Conservation (phyloP, 257 asterid genomes). For the Scutellaria minor region DNA sequence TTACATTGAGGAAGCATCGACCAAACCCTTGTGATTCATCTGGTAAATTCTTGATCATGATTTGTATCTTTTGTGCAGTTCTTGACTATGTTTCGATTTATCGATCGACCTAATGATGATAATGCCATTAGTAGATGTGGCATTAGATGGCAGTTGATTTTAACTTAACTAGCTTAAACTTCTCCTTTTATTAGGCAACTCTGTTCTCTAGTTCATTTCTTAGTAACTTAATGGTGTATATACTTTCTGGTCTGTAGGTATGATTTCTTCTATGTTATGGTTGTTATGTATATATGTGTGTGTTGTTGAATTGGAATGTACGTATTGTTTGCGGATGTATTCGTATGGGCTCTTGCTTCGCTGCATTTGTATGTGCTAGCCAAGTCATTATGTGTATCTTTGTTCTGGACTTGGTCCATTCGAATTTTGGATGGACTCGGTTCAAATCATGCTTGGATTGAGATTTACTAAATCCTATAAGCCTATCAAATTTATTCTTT, state of each 20-base stretch:
- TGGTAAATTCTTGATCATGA: background rate
- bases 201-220: background rate
- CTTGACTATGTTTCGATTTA: background rate
- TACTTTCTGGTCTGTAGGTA: background rate
- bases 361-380: too few relatives aligned
- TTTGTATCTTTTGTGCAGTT: constrained; percentile 33
- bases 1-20: constrained; percentile 70
- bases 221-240: constrained; percentile 17
- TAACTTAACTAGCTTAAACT: background rate
- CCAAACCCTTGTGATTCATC: constrained; percentile 52
- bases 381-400: too few relatives aligned
- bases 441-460: too few relatives aligned
- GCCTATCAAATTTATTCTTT: too few relatives aligned
- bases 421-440: too few relatives aligned
- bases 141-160: background rate
- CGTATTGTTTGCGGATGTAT: background rate
- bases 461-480: too few relatives aligned
- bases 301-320: background rate
- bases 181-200: constrained; percentile 9
- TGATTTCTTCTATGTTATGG: too few relatives aligned
- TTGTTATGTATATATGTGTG: too few relatives aligned
- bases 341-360: too few relatives aligned
- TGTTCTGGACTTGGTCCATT: too few relatives aligned
- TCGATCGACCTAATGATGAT: background rate
- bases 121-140: background rate